These are phyloP conservation scores for Lithospermum erythrorhizon DNA, from an alignment of 257 asterid species.

Conservation along the genomic window DNA sequence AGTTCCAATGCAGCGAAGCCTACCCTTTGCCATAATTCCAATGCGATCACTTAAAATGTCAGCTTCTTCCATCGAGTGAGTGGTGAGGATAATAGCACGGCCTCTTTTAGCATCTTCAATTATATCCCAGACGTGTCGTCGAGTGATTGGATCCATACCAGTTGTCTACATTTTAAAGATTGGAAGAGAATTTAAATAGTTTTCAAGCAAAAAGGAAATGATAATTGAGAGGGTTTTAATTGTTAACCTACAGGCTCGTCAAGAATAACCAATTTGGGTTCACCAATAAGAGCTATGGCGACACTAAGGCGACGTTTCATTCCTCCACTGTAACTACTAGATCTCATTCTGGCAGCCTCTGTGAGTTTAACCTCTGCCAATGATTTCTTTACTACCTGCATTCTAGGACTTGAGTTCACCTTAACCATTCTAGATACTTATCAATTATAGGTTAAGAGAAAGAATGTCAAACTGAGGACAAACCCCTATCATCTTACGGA, in stretches of 20 bases:
- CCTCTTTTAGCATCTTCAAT: slow-evolving; percentile 82
- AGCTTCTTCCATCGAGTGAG: slow-evolving; percentile 98
- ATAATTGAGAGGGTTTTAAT: background rate
- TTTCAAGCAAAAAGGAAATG: slow-evolving; percentile 7
- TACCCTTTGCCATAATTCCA: slow-evolving; percentile 94
- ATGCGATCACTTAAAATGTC: slow-evolving; percentile 85
- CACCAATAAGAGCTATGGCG: slow-evolving; percentile 86
- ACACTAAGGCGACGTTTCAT: slow-evolving; percentile 94
- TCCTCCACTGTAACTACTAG: slow-evolving; percentile 89
- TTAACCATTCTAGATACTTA: background rate
- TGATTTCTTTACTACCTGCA: slow-evolving; percentile 52
- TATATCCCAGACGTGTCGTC: slow-evolving; percentile 94
- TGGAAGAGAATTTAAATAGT: slow-evolving; percentile 6
- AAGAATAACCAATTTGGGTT: slow-evolving; percentile 71
- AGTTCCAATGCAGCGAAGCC: slow-evolving; percentile 95
- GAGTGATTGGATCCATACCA: slow-evolving; percentile 88
- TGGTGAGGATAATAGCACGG: slow-evolving; percentile 78
- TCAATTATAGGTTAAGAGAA: background rate
- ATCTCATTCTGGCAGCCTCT: slow-evolving; percentile 64
- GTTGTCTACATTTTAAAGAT: slow-evolving; percentile 45
- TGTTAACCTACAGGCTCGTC: slow-evolving; percentile 72
- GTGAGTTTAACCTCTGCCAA: slow-evolving; percentile 71
- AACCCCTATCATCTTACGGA: slow-evolving; percentile 80
- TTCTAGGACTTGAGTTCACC: background rate
- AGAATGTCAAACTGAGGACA: slow-evolving; percentile 66